These are phyloP conservation scores for Epichloe glyceriae DNA, from an alignment of 2,329 filamentous ascomycete genomes.

Conservation along the genomic window DNA sequence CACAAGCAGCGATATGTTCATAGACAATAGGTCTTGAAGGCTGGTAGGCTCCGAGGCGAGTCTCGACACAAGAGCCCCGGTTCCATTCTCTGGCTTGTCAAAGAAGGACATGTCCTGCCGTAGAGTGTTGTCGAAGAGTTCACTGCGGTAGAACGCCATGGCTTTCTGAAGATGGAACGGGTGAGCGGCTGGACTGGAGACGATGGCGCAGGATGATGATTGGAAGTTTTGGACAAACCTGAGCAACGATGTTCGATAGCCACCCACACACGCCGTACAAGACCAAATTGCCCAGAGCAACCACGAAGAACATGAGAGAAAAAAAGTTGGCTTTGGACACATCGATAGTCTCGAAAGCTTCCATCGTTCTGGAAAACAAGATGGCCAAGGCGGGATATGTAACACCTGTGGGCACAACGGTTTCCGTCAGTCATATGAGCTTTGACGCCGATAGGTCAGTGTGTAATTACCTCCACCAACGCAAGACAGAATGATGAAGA, in stretches of 20 bases:
- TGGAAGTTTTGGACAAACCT: slow-evolving; percentile 12
- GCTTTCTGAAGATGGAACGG: slow-evolving; percentile 9
- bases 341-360: slow-evolving; percentile 21
- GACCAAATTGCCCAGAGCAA: slow-evolving; percentile 33
- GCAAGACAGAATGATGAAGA: slow-evolving; percentile 12
- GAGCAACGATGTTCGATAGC: slow-evolving; percentile 23
- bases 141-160: slow-evolving; percentile 22
- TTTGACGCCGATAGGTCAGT: background rate
- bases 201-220: background rate
- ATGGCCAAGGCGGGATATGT: slow-evolving; percentile 28
- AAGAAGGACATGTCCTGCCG: slow-evolving; percentile 40
- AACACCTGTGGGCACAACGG: slow-evolving; percentile 14
- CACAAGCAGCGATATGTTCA: slow-evolving; percentile 33
- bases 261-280: slow-evolving; percentile 28
- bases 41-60: slow-evolving; percentile 29
- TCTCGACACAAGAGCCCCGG: slow-evolving; percentile 25
- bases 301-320: slow-evolving; percentile 42
- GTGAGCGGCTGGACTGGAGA: background rate
- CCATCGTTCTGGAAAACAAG: slow-evolving; percentile 26
- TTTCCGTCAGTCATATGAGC: background rate
- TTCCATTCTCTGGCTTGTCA: slow-evolving; percentile 23
- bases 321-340: slow-evolving; percentile 34
- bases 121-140: slow-evolving; percentile 36
- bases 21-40: slow-evolving; percentile 36
- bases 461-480: slow-evolving; percentile 15